Percentiles rank a stretch among this genome's conserved stretches.
Evolutionary conservation across 352 stramenopile genomes (phyloP).

Genomic region (Salisapilia sapeloensis): DNA sequence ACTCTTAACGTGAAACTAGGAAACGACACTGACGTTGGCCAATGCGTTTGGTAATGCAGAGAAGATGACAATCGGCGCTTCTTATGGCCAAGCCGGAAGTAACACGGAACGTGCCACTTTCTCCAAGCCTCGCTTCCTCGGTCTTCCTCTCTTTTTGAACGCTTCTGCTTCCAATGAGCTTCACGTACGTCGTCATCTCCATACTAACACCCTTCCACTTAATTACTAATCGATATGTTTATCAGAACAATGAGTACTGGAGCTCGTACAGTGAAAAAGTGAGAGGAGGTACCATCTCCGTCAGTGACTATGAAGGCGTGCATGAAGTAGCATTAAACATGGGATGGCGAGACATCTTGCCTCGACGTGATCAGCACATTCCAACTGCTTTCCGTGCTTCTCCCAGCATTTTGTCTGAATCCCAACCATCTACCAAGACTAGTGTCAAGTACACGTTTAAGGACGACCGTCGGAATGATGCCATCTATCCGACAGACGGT

Average conservation of each 20-base stretch:
- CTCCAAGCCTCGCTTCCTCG: slow-evolving; percentile 77
- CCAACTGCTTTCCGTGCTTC: slow-evolving; percentile 81
- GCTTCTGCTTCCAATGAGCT: slow-evolving; percentile 64
- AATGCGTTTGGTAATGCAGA: slow-evolving; percentile 76
- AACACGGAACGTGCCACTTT: slow-evolving; percentile 73
- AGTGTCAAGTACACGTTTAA: slow-evolving; percentile 88
- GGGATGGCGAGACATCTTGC: slow-evolving; percentile 77
- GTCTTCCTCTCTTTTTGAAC: slow-evolving; percentile 61
- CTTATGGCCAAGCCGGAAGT: slow-evolving; percentile 72
- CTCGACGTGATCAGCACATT: slow-evolving; percentile 65
- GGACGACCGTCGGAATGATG: slow-evolving; percentile 77
- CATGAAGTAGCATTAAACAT: slow-evolving; percentile 77
- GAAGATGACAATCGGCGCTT: slow-evolving; percentile 62
- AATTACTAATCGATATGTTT: too few species aligned
- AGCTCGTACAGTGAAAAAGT: slow-evolving; percentile 84
- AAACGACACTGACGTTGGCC: slow-evolving; percentile 69
- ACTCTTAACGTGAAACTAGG: slow-evolving; percentile 7
- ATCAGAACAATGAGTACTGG: slow-evolving; percentile 65
- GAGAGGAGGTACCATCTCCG: slow-evolving; percentile 59
- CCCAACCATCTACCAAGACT: slow-evolving; percentile 82
- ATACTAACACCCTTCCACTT: background rate
- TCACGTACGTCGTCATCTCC: slow-evolving; percentile 17
- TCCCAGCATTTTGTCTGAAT: slow-evolving; percentile 79
- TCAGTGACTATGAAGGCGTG: slow-evolving; percentile 74
- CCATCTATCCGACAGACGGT: slow-evolving; percentile 70